Conservation (phyloP, 2,329 filamentous ascomycete genomes). For the Westerdykella sp. region DNA sequence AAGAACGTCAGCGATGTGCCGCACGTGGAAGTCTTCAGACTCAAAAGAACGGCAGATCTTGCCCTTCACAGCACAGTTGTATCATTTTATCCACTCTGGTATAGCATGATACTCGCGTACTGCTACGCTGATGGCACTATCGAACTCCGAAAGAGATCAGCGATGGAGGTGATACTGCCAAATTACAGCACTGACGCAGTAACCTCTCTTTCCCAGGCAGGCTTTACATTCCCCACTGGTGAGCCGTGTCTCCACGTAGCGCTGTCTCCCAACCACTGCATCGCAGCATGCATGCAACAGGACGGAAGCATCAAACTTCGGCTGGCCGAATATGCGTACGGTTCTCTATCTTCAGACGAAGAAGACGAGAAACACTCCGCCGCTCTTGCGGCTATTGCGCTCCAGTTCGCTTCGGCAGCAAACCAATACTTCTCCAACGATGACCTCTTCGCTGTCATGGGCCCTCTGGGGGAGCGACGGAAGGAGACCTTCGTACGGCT, state of each 20-base stretch:
- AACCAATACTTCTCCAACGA: slow-evolving; percentile 45
- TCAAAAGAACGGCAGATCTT: slow-evolving; percentile 59
- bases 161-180: slow-evolving; percentile 62
- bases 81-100: slow-evolving; percentile 60
- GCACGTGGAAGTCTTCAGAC: slow-evolving; percentile 32
- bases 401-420: slow-evolving; percentile 39
- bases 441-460: slow-evolving; percentile 43
- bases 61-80: slow-evolving; percentile 65
- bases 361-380: slow-evolving; percentile 31
- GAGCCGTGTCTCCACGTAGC: slow-evolving; percentile 50
- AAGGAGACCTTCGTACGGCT: slow-evolving; percentile 54
- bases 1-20: slow-evolving; percentile 43
- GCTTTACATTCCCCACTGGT: slow-evolving; percentile 64
- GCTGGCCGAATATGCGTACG: slow-evolving; percentile 38
- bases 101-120: slow-evolving; percentile 66
- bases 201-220: slow-evolving; percentile 66
- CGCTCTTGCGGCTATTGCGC: slow-evolving; percentile 37
- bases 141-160: slow-evolving; percentile 70
- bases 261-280: slow-evolving; percentile 45
- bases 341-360: slow-evolving; percentile 25
- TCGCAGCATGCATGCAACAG: slow-evolving; percentile 40
- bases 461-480: slow-evolving; percentile 20
- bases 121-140: slow-evolving; percentile 74
- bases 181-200: slow-evolving; percentile 60
- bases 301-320: slow-evolving; percentile 41